Evolutionary conservation across 202 grass and related monocot species (phyloP), one percentile per base, ranked within the genome.

Genomic region (Panicum virgatum): DNA sequence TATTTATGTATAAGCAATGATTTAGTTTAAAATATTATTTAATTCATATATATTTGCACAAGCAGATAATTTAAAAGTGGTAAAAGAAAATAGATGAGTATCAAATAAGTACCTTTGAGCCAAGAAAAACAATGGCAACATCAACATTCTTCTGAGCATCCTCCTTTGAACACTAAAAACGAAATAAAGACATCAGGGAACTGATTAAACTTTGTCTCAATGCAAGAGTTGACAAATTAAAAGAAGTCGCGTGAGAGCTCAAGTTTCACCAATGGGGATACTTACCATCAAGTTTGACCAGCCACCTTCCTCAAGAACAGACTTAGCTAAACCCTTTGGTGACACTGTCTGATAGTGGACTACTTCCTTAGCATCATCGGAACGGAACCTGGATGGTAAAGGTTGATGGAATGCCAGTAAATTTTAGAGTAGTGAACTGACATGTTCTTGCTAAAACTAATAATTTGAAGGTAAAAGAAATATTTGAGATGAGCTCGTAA

Each of bases 241-340:
- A 39, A 22, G 6, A 54, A 91, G 46, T 62, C 78, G 45, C 18
- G 50, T 62, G 53, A 58, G 57, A 83, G 30, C 25, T 77, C 69
- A 75, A 42, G 25, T 50, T 84, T 67, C 36, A 23, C 40, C 26
- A 75, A 79, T 59, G 77, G 19, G 5, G 50, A 89, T 44, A 87
- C 87, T 94, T 75, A 99, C 97, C 84, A 99, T 86, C 61, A 99
- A 59, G 37, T 94, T 87, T 76, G 93, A 99, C 97, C 93, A 99
- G 27, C 93, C 97, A 85, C 91, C 97, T 86, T 99, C 91, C 44
- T 90, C 69, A 58, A 99, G 83, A 85, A 99, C 91, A 65, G 81
- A 94, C 65, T 89, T 89, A 80, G 83, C 89, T 78, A 96, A 88
- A 61, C 69, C 87, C 43, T 92, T 86, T 20, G 83, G 89, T 37